phyloP scores from a whole-genome alignment of 2,329 filamentous ascomycete species.

The Neofusicoccum kwambonambiense region DNA sequence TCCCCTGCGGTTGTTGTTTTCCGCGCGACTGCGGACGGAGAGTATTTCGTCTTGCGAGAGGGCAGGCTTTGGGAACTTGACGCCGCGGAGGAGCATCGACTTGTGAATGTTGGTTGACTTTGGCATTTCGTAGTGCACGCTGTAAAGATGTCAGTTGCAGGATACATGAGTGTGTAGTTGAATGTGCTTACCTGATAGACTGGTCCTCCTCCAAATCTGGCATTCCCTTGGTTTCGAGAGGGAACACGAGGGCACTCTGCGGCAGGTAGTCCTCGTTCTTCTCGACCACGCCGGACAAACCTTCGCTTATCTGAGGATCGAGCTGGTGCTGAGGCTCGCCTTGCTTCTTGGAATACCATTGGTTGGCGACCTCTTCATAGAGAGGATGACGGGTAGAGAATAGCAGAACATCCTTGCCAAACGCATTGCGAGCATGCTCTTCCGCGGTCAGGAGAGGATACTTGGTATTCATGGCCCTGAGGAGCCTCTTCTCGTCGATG shows the following conservation, averaged over 20 bases:
- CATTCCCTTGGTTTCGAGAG: constrained; percentile 69
- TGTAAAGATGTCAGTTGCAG: constrained; percentile 37
- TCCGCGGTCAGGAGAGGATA: constrained; percentile 77
- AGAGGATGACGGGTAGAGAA: constrained; percentile 81
- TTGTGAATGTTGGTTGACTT: constrained; percentile 73
- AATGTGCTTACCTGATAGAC: constrained; percentile 69
- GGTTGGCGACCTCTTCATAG: constrained; percentile 78
- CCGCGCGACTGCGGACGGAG: constrained; percentile 64
- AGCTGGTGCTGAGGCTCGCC: constrained; percentile 66
- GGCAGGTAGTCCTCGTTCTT: constrained; percentile 84
- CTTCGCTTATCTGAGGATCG: constrained; percentile 71
- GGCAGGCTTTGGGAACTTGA: constrained; percentile 68
- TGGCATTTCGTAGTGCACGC: constrained; percentile 84
- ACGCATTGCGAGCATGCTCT: constrained; percentile 73
- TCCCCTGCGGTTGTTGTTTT: constrained; percentile 65
- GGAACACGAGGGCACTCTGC: constrained; percentile 76
- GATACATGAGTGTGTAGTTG: not conserved
- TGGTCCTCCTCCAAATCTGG: constrained; percentile 80
- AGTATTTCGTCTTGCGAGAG: constrained; percentile 77
- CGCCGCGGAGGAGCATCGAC: constrained; percentile 87
- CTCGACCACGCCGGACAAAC: constrained; percentile 75
- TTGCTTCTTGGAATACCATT: constrained; percentile 91
- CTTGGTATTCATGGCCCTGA: constrained; percentile 77
- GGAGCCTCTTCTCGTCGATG: constrained; percentile 85
- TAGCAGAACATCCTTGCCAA: constrained; percentile 78